Base-by-base conservation (phyloP, 2,329 filamentous ascomycete species). In the Sporothrix phasma region DNA sequence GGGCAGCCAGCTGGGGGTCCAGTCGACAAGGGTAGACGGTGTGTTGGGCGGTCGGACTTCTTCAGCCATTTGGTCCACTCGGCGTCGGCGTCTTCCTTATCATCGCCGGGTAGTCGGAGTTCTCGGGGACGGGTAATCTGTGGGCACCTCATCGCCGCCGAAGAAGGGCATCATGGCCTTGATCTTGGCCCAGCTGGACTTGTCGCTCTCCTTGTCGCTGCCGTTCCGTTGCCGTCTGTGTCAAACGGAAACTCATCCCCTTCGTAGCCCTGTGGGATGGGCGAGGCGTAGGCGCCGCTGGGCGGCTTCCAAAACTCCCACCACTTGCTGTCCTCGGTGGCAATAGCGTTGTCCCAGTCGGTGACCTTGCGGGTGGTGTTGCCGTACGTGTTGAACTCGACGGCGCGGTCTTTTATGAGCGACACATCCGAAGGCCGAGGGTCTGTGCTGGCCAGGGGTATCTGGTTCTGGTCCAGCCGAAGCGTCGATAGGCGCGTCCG, bases 1-100 rank as follows among this genome's bases (percentile, higher is more conserved):
- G 2, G 88, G 88, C 73, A 96, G 85, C 88, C 89, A 97, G 45
- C 69, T 68, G 1, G 80, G 81, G 0, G 76, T 79, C 73, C 80
- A 80, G 0, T 77, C 78, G 49, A 84, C 0, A 76, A 75, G 0
- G 91, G 85, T 10, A 97, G 77, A 54, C 87, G 86, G 77, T 95
- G 92, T 0, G 89, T 96, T 19, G 93, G 91, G 43, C 94, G 87
- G 66, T 97, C 86, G 64, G 89, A 92, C 65, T 85, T 83, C 71
- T 86, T 88, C 60, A 97, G 78, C 76, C 92, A 97, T 66, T 87
- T 88, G 70, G 87, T 85, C 94, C 94, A 99, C 51, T 84, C 76
- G 0, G 89, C 86, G 58, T 85, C 81, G 8, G 81, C 82, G 49
- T 87, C 83, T 11, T 84, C 80, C 64, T 87, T 80, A 31, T 87